Evolutionary conservation across 2,329 filamentous ascomycete species (phyloP).

Genomic region (Stagonosporopsis chrysanthemi): DNA sequence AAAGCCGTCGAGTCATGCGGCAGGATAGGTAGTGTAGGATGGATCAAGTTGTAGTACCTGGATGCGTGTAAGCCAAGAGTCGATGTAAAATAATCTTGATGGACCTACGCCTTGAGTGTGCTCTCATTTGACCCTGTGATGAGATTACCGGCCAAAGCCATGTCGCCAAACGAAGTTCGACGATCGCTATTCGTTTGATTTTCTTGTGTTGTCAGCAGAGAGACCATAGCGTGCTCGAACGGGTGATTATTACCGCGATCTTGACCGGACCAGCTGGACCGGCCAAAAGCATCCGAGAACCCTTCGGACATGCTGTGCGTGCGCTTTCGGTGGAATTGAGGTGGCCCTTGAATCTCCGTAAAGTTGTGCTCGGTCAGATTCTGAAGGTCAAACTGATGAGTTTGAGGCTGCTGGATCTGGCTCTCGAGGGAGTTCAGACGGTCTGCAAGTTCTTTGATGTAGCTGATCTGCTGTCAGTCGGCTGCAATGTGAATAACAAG

Average conservation of each 20-base stretch:
- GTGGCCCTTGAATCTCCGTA: constrained; percentile 38
- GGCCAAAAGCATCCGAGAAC: constrained; percentile 42
- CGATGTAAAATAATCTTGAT: neutral
- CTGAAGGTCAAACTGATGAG: constrained; percentile 42
- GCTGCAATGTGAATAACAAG: neutral
- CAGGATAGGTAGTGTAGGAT: constrained; percentile 45
- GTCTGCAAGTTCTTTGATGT: constrained; percentile 52
- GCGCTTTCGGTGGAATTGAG: constrained; percentile 47
- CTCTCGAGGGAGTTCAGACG: constrained; percentile 49
- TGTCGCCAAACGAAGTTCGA: constrained; percentile 47
- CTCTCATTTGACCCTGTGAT: constrained; percentile 47
- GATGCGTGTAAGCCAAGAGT: constrained; percentile 21
- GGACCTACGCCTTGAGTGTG: constrained; percentile 44
- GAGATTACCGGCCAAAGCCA: constrained; percentile 43
- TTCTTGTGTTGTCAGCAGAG: constrained; percentile 40
- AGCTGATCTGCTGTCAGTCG: constrained; percentile 36
- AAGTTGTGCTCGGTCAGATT: constrained; percentile 41
- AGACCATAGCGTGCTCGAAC: constrained; percentile 27
- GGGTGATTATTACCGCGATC: constrained; percentile 44
- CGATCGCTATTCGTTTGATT: constrained; percentile 42
- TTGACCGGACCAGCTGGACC: constrained; percentile 44
- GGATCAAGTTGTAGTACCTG: constrained; percentile 49
- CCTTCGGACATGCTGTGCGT: constrained; percentile 51
- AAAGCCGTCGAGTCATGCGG: constrained; percentile 42
- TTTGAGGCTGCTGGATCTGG: constrained; percentile 46